phyloP scores from a whole-genome alignment of 2,329 filamentous ascomycete species.

The Chaetoscypha palmicola region DNA sequence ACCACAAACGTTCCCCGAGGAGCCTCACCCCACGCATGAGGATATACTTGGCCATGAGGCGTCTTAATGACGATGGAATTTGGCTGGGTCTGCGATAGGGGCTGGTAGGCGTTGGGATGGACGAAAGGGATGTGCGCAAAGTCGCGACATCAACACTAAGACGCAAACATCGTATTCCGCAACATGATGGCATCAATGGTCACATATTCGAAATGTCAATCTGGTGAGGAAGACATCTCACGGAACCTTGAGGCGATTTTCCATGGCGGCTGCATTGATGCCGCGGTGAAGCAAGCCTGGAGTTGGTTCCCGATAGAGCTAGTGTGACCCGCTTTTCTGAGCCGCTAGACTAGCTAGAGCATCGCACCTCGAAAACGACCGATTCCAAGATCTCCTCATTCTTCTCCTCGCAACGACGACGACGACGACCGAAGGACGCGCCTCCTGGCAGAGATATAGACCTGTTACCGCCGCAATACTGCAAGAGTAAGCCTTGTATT shows the following conservation, averaged over 20 bases:
- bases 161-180: no score
- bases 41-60: not conserved
- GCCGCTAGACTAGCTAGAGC: not conserved
- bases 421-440: not conserved
- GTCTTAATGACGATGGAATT: not conserved
- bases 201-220: no score
- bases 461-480: not conserved
- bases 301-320: no score
- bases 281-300: no score
- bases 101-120: not conserved
- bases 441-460: not conserved
- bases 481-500: not conserved
- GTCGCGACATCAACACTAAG: not conserved
- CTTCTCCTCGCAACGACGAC: not conserved
- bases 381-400: not conserved
- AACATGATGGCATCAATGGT: no score
- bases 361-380: not conserved
- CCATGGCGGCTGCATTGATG: no score
- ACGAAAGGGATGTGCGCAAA: not conserved
- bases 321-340: no score
- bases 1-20: not conserved
- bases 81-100: not conserved
- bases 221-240: no score
- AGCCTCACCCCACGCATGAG: not conserved
- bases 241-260: no score